Evolutionary conservation across 768 basidiomycete species (phyloP), one percentile per base, ranked within the genome.

Genomic region (Amanita thiersii): DNA sequence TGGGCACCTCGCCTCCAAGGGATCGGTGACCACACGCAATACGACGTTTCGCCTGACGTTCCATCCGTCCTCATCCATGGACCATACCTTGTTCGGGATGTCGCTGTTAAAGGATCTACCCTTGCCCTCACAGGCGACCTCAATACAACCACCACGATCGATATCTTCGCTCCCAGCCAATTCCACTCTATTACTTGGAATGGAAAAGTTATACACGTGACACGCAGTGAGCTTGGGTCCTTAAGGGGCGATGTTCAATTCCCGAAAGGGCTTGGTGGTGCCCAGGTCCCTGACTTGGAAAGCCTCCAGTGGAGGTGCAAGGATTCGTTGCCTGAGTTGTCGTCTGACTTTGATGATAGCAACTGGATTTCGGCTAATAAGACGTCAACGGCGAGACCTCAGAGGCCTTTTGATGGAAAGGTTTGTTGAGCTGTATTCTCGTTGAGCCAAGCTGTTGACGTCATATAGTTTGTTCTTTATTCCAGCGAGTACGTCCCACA

Each of bases 261-360:
- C 28, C 57, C 81, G 5, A 48, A 47, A 43, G 40, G 52, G 23
- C 53, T 62, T 1, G 34, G 44, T 6, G 21, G 45, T 5, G 56
- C 69, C 17, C 47, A 42, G 2, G 50, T 62, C 7, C 76, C 77
- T 9, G 56, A 47, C 30, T 53, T 84, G 41, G 54, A 52, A 3
- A 44, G 56, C 3, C 45, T 63, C 9, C 53, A 62, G 12, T 85
- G 83, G 83, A 72, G 58, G 42, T 82, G 73, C 53, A 63, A 66
- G 18, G 68, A 81, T 49, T 75, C 75, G 44, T 55, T 85, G 26
- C 83, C 83, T 0, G 83, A 85, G 60, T 59, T 79, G 6, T 52
- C 55, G 20, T 28, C 49, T 0, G 54, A 46, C n/a, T 85, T 71
- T 51, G 69, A 75, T 39, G 83, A 85, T 52, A 60, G 65, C 4